Evolutionary conservation across 352 stramenopile genomes (phyloP), one percentile per base, ranked within the genome.

Genomic region (Pythium grandisporangium): DNA sequence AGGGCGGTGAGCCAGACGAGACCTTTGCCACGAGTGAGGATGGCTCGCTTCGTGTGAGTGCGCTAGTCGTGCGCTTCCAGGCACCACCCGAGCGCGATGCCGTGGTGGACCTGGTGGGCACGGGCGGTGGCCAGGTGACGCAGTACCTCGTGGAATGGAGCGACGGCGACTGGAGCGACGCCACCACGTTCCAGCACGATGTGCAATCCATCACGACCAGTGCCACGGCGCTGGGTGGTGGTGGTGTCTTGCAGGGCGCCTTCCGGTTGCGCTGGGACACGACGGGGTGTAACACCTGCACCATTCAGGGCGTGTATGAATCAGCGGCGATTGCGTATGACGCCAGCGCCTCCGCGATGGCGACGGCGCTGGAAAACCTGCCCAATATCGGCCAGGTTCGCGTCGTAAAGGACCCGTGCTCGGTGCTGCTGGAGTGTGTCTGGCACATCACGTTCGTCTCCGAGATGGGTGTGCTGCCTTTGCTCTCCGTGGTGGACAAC

Each of bases 81-180:
- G n/a, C n/a, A n/a, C 84, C 61, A 10, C 86, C 70, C 10, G 69
- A 47, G 41, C 72, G 72, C 42, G 58, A 45, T 5, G 29, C 48
- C 5, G 33, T 62, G 1, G 71, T 55, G 0, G 87, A 97, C 45
- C 14, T 75, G 7, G 82, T 93, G 21, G 86, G 88, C 39, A 53
- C 79, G 22, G 93, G 93, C n/a, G 93, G 93, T 8, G 77, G 77
- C 5, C 21, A 45, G 3, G 65, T 97, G 29, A 74, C 73, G 1
- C 71, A 83, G 37, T 98, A 98, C 51, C 57, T 98, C 7, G 67
- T 98, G 7, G 95, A 98, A 45, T 98, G 93, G 92, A 87, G 68
- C 12, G 73, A 82, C n/a, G 58, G 57, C 3, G 64, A 80, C 29
- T 98, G 88, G 53, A n/a, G n/a, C n/a, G n/a, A n/a, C n/a, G 46